A percentile compares a stretch with the other conserved stretches of the same genome.
Conservation (phyloP, 2,329 filamentous ascomycete species). For the Ustilaginoidea virens region DNA sequence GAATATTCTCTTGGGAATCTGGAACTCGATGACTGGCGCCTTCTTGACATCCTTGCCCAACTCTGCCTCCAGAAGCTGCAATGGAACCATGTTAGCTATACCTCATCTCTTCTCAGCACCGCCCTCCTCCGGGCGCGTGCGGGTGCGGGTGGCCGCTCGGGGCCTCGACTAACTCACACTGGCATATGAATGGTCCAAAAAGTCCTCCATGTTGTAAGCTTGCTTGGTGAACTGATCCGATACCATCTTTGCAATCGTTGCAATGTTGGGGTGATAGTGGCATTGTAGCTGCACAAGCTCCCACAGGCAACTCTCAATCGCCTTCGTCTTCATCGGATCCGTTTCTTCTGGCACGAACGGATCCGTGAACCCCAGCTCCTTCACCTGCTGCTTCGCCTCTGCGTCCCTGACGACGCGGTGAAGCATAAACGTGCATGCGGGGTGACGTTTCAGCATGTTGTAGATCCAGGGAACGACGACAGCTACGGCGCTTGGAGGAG, state of each 20-base stretch:
- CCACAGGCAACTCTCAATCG: conserved; percentile 90
- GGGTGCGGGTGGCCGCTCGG: neutral
- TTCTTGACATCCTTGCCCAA: conserved; percentile 73
- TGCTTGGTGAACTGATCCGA: conserved; percentile 96
- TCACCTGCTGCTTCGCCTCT: conserved; percentile 41
- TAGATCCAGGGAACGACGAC: conserved; percentile 86
- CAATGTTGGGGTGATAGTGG: conserved; percentile 95
- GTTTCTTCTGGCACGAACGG: conserved; percentile 60
- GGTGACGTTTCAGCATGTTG: conserved; percentile 82
- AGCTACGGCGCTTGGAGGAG: conserved; percentile 79
- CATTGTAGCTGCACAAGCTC: conserved; percentile 81
- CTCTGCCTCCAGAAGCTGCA: conserved; percentile 68
- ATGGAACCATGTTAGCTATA: neutral
- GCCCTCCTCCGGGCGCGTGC: no score
- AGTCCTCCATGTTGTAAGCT: conserved; percentile 90
- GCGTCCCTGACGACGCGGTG: conserved; percentile 55
- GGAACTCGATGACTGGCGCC: conserved; percentile 76
- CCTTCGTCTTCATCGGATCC: conserved; percentile 72
- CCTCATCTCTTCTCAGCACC: no score
- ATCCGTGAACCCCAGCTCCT: conserved; percentile 48
- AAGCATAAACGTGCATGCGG: conserved; percentile 88
- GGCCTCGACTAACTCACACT: conserved; percentile 48
- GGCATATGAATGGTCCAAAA: conserved; percentile 84
- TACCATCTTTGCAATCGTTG: conserved; percentile 83
- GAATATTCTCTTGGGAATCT: conserved; percentile 80